Percentiles rank a stretch among this genome's conserved stretches.
Conservation (phyloP, 2,329 filamentous ascomycete genomes). For the Chalaropsis thielavioides region DNA sequence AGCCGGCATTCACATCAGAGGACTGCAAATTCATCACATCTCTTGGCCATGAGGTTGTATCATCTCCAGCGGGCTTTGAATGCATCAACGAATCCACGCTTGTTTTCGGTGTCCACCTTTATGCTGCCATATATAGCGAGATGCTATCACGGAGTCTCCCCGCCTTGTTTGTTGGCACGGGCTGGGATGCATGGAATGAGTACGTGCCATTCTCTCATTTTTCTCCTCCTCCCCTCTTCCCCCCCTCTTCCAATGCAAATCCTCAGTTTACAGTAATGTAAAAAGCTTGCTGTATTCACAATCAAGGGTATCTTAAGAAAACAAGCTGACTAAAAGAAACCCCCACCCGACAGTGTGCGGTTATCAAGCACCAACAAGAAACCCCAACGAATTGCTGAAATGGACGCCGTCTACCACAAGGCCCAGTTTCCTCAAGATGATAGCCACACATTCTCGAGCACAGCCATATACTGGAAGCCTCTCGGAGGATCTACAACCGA, state of each 20-base stretch:
- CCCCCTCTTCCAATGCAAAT: not conserved
- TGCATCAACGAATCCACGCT: constrained; percentile 35
- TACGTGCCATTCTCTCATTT: constrained; percentile 23
- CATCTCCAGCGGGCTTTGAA: constrained; percentile 39
- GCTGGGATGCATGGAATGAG: constrained; percentile 37
- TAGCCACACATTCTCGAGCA: constrained; percentile 29
- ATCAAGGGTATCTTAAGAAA: constrained; percentile 1
- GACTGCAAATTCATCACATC: constrained; percentile 39
- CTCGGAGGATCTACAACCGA: not conserved
- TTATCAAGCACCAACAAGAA: not conserved
- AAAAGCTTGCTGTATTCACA: not conserved
- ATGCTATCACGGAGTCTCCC: constrained; percentile 35
- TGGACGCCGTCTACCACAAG: constrained; percentile 24
- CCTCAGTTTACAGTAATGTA: not conserved
- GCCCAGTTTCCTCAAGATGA: constrained; percentile 28
- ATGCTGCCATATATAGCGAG: constrained; percentile 37
- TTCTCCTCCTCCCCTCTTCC: not conserved
- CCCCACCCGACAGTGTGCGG: not conserved
- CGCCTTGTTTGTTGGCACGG: constrained; percentile 43
- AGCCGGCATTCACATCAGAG: constrained; percentile 35
- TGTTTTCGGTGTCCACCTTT: constrained; percentile 49
- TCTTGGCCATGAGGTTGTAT: constrained; percentile 38
- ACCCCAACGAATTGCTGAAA: constrained; percentile 22
- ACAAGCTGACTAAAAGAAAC: not conserved
- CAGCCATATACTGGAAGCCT: constrained; percentile 28